Conservation (phyloP, 768 basidiomycete species). For the Boletus insuetus region DNA sequence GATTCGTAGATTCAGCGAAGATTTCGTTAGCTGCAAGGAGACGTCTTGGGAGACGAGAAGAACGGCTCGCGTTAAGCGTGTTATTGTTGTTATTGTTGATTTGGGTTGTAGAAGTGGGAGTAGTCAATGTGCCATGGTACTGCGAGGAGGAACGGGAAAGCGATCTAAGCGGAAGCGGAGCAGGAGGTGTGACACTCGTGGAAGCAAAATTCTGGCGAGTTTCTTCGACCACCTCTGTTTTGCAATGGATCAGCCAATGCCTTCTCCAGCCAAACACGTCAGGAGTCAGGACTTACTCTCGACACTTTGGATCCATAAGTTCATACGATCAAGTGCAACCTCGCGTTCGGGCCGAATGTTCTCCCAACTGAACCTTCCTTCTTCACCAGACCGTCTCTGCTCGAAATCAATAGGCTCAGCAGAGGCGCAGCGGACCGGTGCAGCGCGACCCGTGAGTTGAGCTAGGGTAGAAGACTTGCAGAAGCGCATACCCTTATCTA, state of each 20-base stretch:
- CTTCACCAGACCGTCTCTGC: conserved; percentile 31
- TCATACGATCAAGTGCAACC: conserved; percentile 59
- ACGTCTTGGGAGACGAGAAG: conserved; percentile 58
- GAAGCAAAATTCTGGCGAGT: conserved; percentile 72
- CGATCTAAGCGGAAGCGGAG: conserved; percentile 63
- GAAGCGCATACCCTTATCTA: conserved; percentile 66
- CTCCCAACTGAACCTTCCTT: conserved; percentile 35
- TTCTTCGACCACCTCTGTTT: conserved; percentile 76
- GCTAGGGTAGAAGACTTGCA: conserved; percentile 63
- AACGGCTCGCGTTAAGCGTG: conserved; percentile 10
- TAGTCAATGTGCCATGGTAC: conserved; percentile 31
- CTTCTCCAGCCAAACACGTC: background rate
- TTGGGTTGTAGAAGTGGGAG: conserved; percentile 21
- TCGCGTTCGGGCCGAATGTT: conserved; percentile 32
- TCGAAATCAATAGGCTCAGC: conserved; percentile 33
- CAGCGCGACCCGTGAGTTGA: conserved; percentile 34
- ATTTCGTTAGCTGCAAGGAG: conserved; percentile 69
- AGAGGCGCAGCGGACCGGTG: conserved; percentile 30
- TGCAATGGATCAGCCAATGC: background rate
- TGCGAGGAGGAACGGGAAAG: conserved; percentile 49
- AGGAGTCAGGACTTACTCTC: conserved; percentile 59
- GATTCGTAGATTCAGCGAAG: conserved; percentile 41
- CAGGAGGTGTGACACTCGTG: conserved; percentile 45
- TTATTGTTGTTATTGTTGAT: conserved; percentile 5
- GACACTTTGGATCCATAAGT: conserved; percentile 78